Evolutionary conservation across 441 rosid species (phyloP), one percentile per base, ranked within the genome.

Genomic region (Adansonia gregorii): DNA sequence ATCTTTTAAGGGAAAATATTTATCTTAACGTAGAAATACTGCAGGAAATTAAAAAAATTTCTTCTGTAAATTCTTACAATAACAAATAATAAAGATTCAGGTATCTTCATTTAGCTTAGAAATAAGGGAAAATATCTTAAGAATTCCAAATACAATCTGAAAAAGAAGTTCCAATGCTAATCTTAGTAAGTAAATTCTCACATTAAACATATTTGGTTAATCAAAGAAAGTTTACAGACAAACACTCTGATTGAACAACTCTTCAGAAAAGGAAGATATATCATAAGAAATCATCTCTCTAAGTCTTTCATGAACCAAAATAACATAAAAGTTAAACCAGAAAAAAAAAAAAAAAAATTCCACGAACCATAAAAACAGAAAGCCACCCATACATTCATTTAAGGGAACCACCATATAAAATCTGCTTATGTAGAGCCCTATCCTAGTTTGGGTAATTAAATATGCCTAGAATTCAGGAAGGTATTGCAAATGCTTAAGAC

Each of bases 321-420:
- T 4, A 52, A 52, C 27, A 52, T 52, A 15, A 31, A 71, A 60
- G 17, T 24, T 24, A 24, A 24, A 24, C 27, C 27, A 24, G 27
- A 24, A 24, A 24, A 24, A 24, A 24, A 24, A 24, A 24, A 24
- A 24, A 24, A 24, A 24, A 24, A 12, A 71, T 56, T 52, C 6
- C 27, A 24, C 27, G 27, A 24, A 51, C 74, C 11, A 27, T 7
- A 63, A 73, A 6, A 65, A 77, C n/a, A 27, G 20, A 68, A 78
- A 69, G 77, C 72, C 73, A 78, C 60, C 55, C 17, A 51, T 77
- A 73, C 67, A 68, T 48, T 73, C 11, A 56, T 35, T 56, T 17
- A 27, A 54, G 17, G 31, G n/a, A n/a, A 35, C 72, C 65, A 71
- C 39, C 48, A 31, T 52, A 5, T 24, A 52, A 48, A 8, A 71